Evolutionary conservation across 768 basidiomycete species (phyloP), one percentile per base, ranked within the genome.

Genomic region (Fibroporia radiculosa): DNA sequence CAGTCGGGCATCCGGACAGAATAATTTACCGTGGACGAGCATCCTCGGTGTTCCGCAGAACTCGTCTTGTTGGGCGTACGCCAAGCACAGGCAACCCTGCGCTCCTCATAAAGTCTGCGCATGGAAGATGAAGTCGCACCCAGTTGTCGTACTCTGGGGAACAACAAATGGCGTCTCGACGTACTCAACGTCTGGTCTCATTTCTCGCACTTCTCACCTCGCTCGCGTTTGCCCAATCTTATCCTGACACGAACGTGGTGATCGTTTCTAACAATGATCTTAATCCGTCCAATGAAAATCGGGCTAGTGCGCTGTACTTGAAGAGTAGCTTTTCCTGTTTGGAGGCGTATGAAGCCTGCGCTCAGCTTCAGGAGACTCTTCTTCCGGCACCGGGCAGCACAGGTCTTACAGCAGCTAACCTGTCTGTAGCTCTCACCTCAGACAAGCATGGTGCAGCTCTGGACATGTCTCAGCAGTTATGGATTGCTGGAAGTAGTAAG

Each of bases 181-280:
- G n/a, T n/a, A n/a, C n/a, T n/a, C n/a, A n/a, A n/a, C n/a, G n/a
- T n/a, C n/a, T n/a, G n/a, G n/a, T n/a, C n/a, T n/a, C n/a, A n/a
- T n/a, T n/a, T n/a, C n/a, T n/a, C n/a, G n/a, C n/a, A n/a, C n/a
- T n/a, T n/a, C 25, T n/a, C 12, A 8, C 8, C 12, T 38, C 6
- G 36, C 29, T n/a, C 8, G 23, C 7, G 36, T 26, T 14, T 29
- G n/a, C 14, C n/a, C 22, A 29, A 33, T 23, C 27, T 1, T 43
- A 42, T 32, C 47, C 47, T 12, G 28, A 42, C 35, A 48, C 39
- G 4, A 35, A 43, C 25, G 47, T 42, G 26, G 40, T 40, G 12
- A 46, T 48, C 20, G 20, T 42, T 10, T 37, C 40, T 6, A 48
- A 48, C 35, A 46, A 46, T 23, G 40, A 48, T 20, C 47, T 43